phyloP scores from a whole-genome alignment of 2,329 filamentous ascomycete species.

The Fusarium sp. region DNA sequence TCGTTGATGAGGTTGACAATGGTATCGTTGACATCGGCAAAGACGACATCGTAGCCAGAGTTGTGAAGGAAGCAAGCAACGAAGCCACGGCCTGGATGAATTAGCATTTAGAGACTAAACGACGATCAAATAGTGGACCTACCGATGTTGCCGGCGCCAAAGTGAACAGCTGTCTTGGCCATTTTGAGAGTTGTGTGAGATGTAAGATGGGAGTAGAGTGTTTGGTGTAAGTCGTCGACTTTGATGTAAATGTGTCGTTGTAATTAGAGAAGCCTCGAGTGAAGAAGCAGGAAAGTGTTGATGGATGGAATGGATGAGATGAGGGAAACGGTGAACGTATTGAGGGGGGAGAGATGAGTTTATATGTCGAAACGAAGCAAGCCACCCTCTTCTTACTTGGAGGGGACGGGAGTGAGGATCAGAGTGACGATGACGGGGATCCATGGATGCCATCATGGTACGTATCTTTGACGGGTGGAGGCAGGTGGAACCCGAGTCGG shows the following conservation, averaged over 20 bases:
- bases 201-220: slow-evolving; percentile 28
- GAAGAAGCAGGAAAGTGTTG: background rate
- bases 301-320: slow-evolving; percentile 24
- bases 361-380: slow-evolving; percentile 42
- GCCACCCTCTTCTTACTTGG: slow-evolving; percentile 20
- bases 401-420: slow-evolving; percentile 23
- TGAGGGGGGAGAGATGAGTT: slow-evolving; percentile 38
- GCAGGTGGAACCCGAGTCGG: slow-evolving; percentile 11
- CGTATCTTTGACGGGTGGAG: slow-evolving; percentile 23
- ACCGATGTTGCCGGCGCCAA: slow-evolving; percentile 89
- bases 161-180: slow-evolving; percentile 82
- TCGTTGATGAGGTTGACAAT: slow-evolving; percentile 86
- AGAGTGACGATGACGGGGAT: slow-evolving; percentile 30
- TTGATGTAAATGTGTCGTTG: background rate
- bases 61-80: slow-evolving; percentile 94
- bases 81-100: slow-evolving; percentile 75
- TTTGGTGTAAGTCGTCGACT: slow-evolving; percentile 33
- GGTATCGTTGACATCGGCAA: slow-evolving; percentile 91
- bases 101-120: slow-evolving; percentile 23
- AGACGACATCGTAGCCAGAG: slow-evolving; percentile 95
- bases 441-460: slow-evolving; percentile 36
- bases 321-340: slow-evolving; percentile 39
- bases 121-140: slow-evolving; percentile 44
- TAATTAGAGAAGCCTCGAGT: background rate
- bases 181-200: slow-evolving; percentile 54